Base-by-base conservation (phyloP, 169 alveolate genomes). In the Plasmodium vivax region DNA sequence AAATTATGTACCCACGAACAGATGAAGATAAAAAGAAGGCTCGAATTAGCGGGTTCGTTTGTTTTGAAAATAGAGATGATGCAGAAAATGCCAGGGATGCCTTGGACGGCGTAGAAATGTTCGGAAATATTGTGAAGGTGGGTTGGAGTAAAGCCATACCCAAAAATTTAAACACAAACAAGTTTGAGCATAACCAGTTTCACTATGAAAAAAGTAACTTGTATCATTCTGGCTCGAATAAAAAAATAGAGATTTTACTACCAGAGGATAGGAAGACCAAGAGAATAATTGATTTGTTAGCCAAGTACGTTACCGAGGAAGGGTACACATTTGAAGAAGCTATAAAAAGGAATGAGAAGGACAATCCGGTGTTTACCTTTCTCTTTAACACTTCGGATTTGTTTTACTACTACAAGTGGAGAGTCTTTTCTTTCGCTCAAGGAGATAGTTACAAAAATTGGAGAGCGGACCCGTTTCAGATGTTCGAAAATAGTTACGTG, bases 1-100 rank as follows among this genome's bases (percentile, higher is more conserved):
- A 97, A 85, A 94, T 97, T 32, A 97, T 97, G 98, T 97, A 94
- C 36, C 98, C 98, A 30, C 94, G 98, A 75, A 94, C 96, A 62
- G 98, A 96, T 23, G 98, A 97, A 82, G 98, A 97, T 90, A 81
- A 96, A 68, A 92, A 85, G 72, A 81, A 97, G 38, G 96, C 96
- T 54, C 92, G 97, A 80, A 95, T 96, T 56, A 96, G 98, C 62
- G 98, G 98, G 8, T 97, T 96, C 68, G 97, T 97, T 36, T 95
- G 96, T 72, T 97, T 95, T 90, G 97, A 96, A 90, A 95, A 94
- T 84, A 94, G 95, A 72, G 94, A 85, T 38, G 87, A 84, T 74
- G 98, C 98, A 81, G 98, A 96, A 80, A 87, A 96, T 68, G 98
- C 98, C 6, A 97, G 95, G 85, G 95, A 96, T 74, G 84, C 96